Evolutionary conservation across 169 alveolate species (phyloP).

Genomic region (Plasmodium gaboni): DNA sequence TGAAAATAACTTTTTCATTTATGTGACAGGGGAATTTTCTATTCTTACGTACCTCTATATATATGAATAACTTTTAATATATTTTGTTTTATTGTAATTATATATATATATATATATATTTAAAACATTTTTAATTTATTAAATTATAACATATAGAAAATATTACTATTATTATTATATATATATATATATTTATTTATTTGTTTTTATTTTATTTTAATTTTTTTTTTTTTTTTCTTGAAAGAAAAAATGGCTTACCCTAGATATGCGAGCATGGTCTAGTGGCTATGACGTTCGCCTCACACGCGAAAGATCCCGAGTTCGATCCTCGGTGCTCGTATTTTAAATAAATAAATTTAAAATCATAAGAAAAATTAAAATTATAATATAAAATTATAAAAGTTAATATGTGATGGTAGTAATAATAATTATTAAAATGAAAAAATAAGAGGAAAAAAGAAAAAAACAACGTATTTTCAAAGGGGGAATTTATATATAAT

Average conservation of each 20-base stretch:
- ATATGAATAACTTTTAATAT: too few relatives aligned
- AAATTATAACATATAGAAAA: too few relatives aligned
- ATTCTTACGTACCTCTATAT: too few relatives aligned
- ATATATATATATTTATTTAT: background rate
- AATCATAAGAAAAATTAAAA: background rate
- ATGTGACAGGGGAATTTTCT: too few relatives aligned
- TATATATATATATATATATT: too few relatives aligned
- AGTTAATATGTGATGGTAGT: too few relatives aligned
- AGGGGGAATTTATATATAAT: background rate
- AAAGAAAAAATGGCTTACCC: background rate
- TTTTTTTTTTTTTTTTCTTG: background rate
- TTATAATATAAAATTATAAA: background rate
- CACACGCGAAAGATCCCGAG: slow-evolving; percentile 96
- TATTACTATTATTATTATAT: too few relatives aligned
- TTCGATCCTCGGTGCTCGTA: slow-evolving; percentile 96
- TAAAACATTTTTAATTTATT: too few relatives aligned
- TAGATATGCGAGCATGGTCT: slow-evolving; percentile 92
- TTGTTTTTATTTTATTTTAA: background rate
- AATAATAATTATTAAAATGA: too few relatives aligned
- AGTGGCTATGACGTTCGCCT: slow-evolving; percentile 96
- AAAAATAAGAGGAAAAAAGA: too few relatives aligned
- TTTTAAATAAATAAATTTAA: background rate
- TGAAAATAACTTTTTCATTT: too few relatives aligned
- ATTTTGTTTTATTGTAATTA: too few relatives aligned
- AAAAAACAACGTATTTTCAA: background rate